Evolutionary conservation across 2,329 filamentous ascomycete genomes (phyloP).

Genomic region (Aspergillus eucalypticola): DNA sequence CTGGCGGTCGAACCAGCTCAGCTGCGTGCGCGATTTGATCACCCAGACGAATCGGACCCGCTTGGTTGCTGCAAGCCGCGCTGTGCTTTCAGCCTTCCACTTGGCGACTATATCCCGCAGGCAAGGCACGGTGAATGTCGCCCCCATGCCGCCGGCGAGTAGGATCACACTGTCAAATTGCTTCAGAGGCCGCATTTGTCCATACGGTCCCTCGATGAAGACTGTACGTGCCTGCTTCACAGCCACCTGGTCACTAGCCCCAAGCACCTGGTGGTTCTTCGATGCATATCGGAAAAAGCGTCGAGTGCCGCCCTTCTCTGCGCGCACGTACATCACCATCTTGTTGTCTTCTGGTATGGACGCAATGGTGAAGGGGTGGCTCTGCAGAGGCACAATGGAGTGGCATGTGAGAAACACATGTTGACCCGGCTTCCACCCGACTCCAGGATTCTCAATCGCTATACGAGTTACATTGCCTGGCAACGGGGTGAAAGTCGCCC

Average conservation of each 20-base stretch:
- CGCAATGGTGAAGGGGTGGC: conserved; percentile 65
- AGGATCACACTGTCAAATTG: conserved; percentile 64
- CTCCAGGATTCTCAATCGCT: conserved; percentile 55
- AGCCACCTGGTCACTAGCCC: conserved; percentile 15
- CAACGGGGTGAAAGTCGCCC: conserved; percentile 51
- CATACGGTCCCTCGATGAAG: conserved; percentile 58
- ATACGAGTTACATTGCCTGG: conserved; percentile 59
- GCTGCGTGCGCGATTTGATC: conserved; percentile 55
- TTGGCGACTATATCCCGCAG: conserved; percentile 57
- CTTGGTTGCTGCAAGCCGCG: conserved; percentile 45
- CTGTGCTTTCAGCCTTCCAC: conserved; percentile 40
- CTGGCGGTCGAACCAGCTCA: conserved; percentile 56
- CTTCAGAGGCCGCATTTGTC: conserved; percentile 51
- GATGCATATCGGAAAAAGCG: conserved; percentile 54
- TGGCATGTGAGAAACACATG: conserved; percentile 64
- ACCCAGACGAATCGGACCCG: conserved; percentile 60
- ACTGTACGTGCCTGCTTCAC: conserved; percentile 36
- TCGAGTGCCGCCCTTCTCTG: conserved; percentile 55
- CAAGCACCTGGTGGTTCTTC: conserved; percentile 36
- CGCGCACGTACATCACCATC: conserved; percentile 59
- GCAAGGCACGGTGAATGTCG: conserved; percentile 59
- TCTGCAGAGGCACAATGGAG: conserved; percentile 58
- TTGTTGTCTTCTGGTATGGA: conserved; percentile 57
- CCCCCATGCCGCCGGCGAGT: conserved; percentile 61
- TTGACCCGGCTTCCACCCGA: conserved; percentile 63